Conservation (phyloP, 2,329 filamentous ascomycete species). For the Fusarium burgessii region DNA sequence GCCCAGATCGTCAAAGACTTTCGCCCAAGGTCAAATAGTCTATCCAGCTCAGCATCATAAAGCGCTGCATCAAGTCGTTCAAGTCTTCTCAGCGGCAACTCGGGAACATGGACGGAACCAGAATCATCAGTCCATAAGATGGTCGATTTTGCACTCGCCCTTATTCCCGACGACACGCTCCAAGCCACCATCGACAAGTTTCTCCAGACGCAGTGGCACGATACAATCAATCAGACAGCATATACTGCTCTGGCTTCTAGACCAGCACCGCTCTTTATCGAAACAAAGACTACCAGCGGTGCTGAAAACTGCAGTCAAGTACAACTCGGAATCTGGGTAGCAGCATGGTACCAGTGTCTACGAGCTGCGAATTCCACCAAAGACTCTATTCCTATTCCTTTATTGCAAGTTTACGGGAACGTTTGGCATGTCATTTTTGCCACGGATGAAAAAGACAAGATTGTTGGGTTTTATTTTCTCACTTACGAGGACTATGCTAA, state of each 20-base stretch:
- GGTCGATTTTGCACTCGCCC: constrained; percentile 23
- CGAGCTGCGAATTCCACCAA: background rate
- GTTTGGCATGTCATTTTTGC: background rate
- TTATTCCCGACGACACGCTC: constrained; percentile 1
- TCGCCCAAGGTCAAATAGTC: background rate
- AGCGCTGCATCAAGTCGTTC: constrained; percentile 3
- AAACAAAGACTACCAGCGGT: background rate
- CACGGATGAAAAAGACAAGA: background rate
- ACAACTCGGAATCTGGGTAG: background rate
- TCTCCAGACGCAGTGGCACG: background rate
- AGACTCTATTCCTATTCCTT: background rate
- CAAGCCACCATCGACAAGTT: background rate
- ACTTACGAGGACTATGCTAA: background rate
- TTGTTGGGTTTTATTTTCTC: background rate
- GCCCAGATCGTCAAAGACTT: constrained; percentile 8
- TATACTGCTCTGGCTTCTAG: constrained; percentile 2
- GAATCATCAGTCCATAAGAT: constrained; percentile 17
- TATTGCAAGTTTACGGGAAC: background rate
- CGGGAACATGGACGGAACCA: background rate
- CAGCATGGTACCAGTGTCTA: background rate
- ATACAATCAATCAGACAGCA: constrained; percentile 15
- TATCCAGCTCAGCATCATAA: background rate
- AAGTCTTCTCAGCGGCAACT: background rate
- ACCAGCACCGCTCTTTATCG: background rate
- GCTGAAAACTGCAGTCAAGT: background rate